A percentile compares a stretch with the other conserved stretches of the same genome.
phyloP scores from a whole-genome alignment of 345 rosid species.

The Citrus sinensis region DVS_A1.0 CM039165.1:85001-85500 shows the following conservation, averaged over 20 bases:
- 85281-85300: slow-evolving; percentile 67
- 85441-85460: slow-evolving; percentile 61
- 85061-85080: slow-evolving; percentile 44
- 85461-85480: slow-evolving; percentile 64
- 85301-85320: slow-evolving; percentile 36
- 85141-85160: slow-evolving; percentile 62
- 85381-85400: slow-evolving; percentile 43
- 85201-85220: slow-evolving; percentile 43
- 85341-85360: slow-evolving; percentile 41
- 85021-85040: slow-evolving; percentile 50
- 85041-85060: slow-evolving; percentile 37
- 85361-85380: slow-evolving; percentile 48
- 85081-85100: slow-evolving; percentile 45
- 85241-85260: slow-evolving; percentile 65
- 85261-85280: slow-evolving; percentile 36
- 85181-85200: slow-evolving; percentile 26
- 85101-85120: slow-evolving; percentile 39
- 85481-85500: slow-evolving; percentile 62
- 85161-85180: slow-evolving; percentile 62
- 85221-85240: slow-evolving; percentile 63
- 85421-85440: slow-evolving; percentile 34
- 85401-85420: not conserved
- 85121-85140: slow-evolving; percentile 38
- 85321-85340: slow-evolving; percentile 61
- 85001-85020: slow-evolving; percentile 61